Percentiles rank a stretch among this genome's conserved stretches.
phyloP scores from a whole-genome alignment of 352 stramenopile genomes.

The Globisporangium cystogenes region DNA sequence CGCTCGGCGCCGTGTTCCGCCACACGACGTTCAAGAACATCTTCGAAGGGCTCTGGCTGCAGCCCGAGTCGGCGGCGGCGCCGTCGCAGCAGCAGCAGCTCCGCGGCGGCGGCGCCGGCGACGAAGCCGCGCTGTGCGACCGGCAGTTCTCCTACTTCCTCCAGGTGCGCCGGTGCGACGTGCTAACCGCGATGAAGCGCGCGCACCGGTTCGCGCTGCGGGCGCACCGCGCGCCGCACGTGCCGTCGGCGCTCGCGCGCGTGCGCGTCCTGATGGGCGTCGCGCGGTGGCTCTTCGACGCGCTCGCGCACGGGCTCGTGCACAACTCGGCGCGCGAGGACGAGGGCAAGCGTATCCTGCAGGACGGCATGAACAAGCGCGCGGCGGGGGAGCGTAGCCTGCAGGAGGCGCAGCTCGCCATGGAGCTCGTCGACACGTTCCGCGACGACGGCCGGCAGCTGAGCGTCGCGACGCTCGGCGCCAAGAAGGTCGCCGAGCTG shows the following conservation, averaged over 20 bases:
- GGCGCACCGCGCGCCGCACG: constrained; percentile 27
- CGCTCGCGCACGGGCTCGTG: constrained; percentile 64
- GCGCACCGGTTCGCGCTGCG: constrained; percentile 50
- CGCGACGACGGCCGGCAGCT: constrained; percentile 41
- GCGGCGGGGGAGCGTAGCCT: constrained; percentile 37
- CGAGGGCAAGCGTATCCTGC: constrained; percentile 57
- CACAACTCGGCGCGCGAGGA: constrained; percentile 45
- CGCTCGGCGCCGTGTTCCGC: constrained; percentile 55
- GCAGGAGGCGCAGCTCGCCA: constrained; percentile 30
- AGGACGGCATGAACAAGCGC: constrained; percentile 56
- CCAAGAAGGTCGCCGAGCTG: constrained; percentile 55
- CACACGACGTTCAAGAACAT: constrained; percentile 67
- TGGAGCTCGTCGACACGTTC: constrained; percentile 40
- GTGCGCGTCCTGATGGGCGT: constrained; percentile 55
- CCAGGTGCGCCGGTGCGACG: constrained; percentile 68
- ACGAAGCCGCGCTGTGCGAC: constrained; percentile 31
- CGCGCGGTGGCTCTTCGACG: constrained; percentile 64
- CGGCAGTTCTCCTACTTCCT: constrained; percentile 80
- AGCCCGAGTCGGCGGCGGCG: constrained; percentile 6
- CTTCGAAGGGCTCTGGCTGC: constrained; percentile 76
- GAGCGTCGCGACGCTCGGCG: constrained; percentile 40
- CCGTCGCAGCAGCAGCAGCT: background rate
- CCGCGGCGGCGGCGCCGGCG: constrained; percentile 5
- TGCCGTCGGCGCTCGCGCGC: constrained; percentile 28
- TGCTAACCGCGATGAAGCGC: constrained; percentile 52